These are phyloP conservation scores for Zymoseptoria passerinii DNA, from an alignment of 2,329 filamentous ascomycete species.

Conservation along the genomic window DNA sequence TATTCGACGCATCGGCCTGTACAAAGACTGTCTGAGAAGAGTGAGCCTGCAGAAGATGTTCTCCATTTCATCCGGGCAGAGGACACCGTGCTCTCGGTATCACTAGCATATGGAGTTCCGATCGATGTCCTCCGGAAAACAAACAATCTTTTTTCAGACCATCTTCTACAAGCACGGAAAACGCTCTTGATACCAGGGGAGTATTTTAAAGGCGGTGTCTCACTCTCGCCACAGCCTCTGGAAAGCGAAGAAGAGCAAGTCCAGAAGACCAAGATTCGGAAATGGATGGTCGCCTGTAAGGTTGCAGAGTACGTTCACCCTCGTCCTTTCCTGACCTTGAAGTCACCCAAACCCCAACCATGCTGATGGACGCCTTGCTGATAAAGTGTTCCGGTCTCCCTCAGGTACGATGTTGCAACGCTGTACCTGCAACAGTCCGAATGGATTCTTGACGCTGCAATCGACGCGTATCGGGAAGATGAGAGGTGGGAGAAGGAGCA, in stretches of 20 bases:
- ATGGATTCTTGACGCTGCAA: conserved; percentile 58
- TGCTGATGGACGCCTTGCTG: conserved; percentile 25
- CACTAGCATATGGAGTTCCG: conserved; percentile 63
- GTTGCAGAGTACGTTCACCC: conserved; percentile 56
- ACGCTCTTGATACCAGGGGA: conserved; percentile 64
- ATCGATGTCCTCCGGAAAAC: conserved; percentile 51
- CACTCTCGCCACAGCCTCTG: conserved; percentile 61
- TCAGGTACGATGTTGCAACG: conserved; percentile 59
- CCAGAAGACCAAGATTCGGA: conserved; percentile 60
- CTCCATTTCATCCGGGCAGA: conserved; percentile 67
- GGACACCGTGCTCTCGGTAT: conserved; percentile 60
- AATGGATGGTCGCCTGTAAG: conserved; percentile 74
- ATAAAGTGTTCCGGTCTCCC: conserved; percentile 31
- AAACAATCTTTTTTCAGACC: conserved; percentile 65
- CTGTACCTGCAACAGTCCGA: conserved; percentile 64
- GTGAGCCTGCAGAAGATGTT: conserved; percentile 48
- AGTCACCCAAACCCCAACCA: neutral
- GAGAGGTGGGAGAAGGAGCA: conserved; percentile 68
- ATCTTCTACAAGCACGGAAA: conserved; percentile 59
- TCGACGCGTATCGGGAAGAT: conserved; percentile 59
- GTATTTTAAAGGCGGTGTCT: conserved; percentile 59
- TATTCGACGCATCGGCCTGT: conserved; percentile 31
- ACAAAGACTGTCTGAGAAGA: conserved; percentile 28
- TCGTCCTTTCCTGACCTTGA: neutral
- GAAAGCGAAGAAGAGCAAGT: conserved; percentile 67